A percentile compares a stretch with the other conserved stretches of the same genome.
These are phyloP conservation scores for Suillus brevipes DNA, from an alignment of 768 basidiomycete species.

Conservation along the genomic window DNA sequence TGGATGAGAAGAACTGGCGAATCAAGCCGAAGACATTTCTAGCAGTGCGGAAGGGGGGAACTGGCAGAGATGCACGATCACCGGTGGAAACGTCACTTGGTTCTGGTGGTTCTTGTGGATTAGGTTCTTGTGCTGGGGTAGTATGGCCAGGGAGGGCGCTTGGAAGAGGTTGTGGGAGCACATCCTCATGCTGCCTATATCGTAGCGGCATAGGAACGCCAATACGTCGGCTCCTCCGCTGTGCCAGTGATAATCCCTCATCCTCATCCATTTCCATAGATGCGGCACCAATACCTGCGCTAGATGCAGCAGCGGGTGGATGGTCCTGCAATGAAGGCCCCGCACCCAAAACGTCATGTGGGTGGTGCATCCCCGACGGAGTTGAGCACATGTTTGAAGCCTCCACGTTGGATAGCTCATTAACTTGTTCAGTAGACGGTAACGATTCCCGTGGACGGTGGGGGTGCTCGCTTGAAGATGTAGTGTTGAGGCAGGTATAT, in stretches of 20 bases:
- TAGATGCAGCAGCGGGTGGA: background rate
- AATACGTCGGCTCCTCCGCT: background rate
- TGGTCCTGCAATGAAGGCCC: background rate
- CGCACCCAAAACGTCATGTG: background rate
- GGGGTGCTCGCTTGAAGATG: background rate
- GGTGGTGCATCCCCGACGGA: background rate
- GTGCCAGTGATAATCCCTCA: background rate
- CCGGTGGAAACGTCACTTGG: background rate
- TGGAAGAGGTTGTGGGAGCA: slow-evolving; percentile 4
- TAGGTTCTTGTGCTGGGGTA: too few species aligned
- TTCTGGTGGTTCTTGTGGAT: background rate
- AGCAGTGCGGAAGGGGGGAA: background rate
- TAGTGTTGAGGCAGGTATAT: background rate
- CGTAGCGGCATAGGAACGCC: background rate
- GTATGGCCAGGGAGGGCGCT: background rate
- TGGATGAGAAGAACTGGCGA: too few species aligned
- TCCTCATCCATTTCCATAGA: background rate
- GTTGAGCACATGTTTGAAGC: background rate
- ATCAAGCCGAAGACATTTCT: slow-evolving; percentile 6
- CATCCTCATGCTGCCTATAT: slow-evolving; percentile 1
- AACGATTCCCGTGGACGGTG: background rate
- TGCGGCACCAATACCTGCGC: accelerated
- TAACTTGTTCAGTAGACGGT: background rate
- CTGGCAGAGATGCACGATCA: background rate
- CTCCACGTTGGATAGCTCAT: background rate